Base-by-base conservation (phyloP, 768 basidiomycete genomes). In the Auriscalpium vulgare region DNA sequence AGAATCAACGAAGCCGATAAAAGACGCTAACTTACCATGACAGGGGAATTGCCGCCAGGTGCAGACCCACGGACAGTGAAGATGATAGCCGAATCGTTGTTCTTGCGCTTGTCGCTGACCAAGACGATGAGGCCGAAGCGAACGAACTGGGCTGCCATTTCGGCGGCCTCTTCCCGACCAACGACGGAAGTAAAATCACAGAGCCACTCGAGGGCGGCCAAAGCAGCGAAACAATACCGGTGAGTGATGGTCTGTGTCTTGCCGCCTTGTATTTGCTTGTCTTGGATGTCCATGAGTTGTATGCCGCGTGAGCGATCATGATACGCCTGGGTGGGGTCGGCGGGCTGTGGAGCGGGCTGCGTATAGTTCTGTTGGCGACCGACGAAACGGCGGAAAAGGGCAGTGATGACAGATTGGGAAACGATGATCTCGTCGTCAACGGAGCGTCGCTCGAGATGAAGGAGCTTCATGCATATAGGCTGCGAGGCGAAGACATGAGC, bases 391-490 rank as follows among this genome's bases (percentile, higher is more conserved):
- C 91, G 85, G 79, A 95, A 98, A 55, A 98, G 81, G 56, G 92
- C 88, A 17, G 92, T 94, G 71, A 99, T 87, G 60, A 98, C 93
- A 17, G 87, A 84, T 65, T 92, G 89, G 4, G 91, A 90, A 58
- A 98, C 87, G 67, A 97, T 94, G 67, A 99, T 95, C 74, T 98
- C 97, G 74, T 99, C 97, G 71, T 99, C 97, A 17, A 82, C 75
- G 2, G 88, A 82, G 35, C 94, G 84, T 53, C 97, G 82, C 69
- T 99, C 97, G 67, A 99, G 87, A 72, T 99, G 95, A 10, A 99
- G 83, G 8, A 98, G 81, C 71, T 97, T 97, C 79, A 97, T 90
- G 73, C 92, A 95, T 63, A 99, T 97, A 37, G 95, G 94, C 67
- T 97, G 93, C 0, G 88, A 79, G 14, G 82, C 80, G 69, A 98